Percentiles rank a stretch among this genome's conserved stretches.
These are phyloP conservation scores for Myotisia sp. DNA, from an alignment of 2,329 filamentous ascomycete species.

Conservation along the genomic window DNA sequence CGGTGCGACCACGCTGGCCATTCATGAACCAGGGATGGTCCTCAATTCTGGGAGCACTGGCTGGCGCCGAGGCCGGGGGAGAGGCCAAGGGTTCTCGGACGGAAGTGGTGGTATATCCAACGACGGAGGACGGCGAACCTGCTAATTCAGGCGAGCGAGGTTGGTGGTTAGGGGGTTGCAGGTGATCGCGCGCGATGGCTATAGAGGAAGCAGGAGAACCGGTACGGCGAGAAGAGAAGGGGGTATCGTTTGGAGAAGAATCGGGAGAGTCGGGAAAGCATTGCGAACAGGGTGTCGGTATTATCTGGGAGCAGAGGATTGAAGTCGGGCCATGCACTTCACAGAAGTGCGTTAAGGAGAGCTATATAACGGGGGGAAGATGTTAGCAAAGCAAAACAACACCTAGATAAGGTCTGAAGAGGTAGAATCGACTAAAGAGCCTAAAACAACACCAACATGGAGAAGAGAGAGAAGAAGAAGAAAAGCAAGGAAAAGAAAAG, in stretches of 20 bases:
- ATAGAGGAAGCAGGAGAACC: constrained; percentile 4
- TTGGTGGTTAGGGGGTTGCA: constrained; percentile 5
- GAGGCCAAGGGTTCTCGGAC: constrained; percentile 13
- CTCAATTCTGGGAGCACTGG: constrained; percentile 25
- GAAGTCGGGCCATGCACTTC: constrained; percentile 49
- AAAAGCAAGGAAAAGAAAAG: no score
- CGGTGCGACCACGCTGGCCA: constrained; percentile 24
- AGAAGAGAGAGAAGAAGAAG: no score
- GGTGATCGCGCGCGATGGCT: constrained; percentile 7
- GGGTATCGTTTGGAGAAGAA: constrained; percentile 30
- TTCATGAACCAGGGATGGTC: constrained; percentile 40
- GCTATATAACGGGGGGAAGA: no score
- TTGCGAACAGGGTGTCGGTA: constrained; percentile 40
- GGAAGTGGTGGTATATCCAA: constrained; percentile 6
- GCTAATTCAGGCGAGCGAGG: neutral
- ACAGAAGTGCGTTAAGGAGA: constrained; percentile 49
- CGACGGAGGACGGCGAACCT: constrained; percentile 8
- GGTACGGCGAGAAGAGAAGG: constrained; percentile 19
- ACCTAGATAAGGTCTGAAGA: no score
- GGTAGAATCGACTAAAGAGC: no score
- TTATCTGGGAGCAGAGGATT: constrained; percentile 47
- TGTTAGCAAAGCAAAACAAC: no score
- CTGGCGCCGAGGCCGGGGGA: constrained; percentile 10
- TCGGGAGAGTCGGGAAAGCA: constrained; percentile 33
- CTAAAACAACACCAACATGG: no score